Evolutionary conservation across 208 protist species (phyloP), one percentile per base, ranked within the genome.

Genomic region (Trypanosoma caninum): DNA sequence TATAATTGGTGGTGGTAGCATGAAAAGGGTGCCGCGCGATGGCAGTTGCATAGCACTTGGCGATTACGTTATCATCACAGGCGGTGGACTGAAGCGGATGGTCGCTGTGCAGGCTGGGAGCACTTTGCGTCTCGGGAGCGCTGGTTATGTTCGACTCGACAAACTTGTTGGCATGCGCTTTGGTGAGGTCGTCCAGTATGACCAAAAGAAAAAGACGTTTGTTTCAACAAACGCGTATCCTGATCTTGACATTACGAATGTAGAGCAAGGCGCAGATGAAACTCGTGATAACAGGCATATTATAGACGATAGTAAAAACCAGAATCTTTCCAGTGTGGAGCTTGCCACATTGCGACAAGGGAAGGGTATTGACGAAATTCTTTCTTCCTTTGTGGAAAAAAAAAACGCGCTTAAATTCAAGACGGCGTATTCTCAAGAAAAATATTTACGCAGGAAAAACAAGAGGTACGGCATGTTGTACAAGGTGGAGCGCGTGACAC

Each of bases 371-470:
- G 84, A 84, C 35, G 79, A 69, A 31, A 74, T 96, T n/a, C 73
- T 96, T 30, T 76, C 70, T 33, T 74, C 71, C 3, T 82, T 97
- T 5, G 78, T 91, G 16, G 80, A 91, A 58, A 89, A 91, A 61
- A 96, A 89, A 53, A 52, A 66, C 18, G 95, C 90, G 23, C 96
- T 94, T 61, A 70, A 81, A 37, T 76, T 63, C 35, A 97, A 97
- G 64, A 96, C 93, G 11, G 74, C 71, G 25, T 97, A 93, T 61
- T 76, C 90, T 1, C 84, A 97, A 66, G 87, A 96, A 54, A 97
- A 97, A 65, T 97, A 96, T 63, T 65, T 97, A 10, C 84, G 78
- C 8, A 94, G 92, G 65, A 97, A 97, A 69, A 61, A 93, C 64
- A 91, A 93, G 62, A 89, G 93, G 53, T 95, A 93, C 66, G 81